These are phyloP conservation scores for Endotrypanum monterogeii DNA, from an alignment of 208 protist genomes.

Conservation along the genomic window DNA sequence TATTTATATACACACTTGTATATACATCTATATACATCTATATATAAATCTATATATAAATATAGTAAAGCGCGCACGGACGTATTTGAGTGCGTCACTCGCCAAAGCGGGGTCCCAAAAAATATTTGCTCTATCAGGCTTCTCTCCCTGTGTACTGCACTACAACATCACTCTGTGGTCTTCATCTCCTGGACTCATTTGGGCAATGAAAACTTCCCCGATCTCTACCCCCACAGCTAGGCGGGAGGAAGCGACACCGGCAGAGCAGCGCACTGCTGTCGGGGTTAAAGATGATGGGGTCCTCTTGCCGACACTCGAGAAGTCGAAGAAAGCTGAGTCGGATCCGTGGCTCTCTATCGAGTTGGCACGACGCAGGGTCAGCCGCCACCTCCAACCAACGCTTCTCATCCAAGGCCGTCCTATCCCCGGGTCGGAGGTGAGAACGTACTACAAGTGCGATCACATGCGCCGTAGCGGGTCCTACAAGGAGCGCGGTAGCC, in stretches of 20 bases:
- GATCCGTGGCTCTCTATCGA: slow-evolving; percentile 54
- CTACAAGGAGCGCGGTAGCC: slow-evolving; percentile 93
- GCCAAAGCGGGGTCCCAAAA: too few species aligned
- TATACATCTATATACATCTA: too few species aligned
- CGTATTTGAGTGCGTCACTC: too few species aligned
- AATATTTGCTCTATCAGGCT: too few species aligned
- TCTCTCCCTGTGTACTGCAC: slow-evolving; percentile 15
- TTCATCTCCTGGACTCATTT: not conserved
- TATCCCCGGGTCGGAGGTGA: slow-evolving; percentile 30
- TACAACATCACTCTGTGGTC: not conserved
- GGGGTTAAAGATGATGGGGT: slow-evolving; percentile 7
- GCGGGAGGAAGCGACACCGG: not conserved
- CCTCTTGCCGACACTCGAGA: slow-evolving; percentile 9
- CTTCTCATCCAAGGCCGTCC: slow-evolving; percentile 39
- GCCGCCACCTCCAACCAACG: slow-evolving; percentile 43
- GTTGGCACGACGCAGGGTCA: slow-evolving; percentile 45
- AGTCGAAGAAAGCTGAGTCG: slow-evolving; percentile 14
- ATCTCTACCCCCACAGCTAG: not conserved
- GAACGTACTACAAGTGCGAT: slow-evolving; percentile 74
- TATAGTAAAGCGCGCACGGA: too few species aligned
- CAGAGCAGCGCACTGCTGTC: slow-evolving; percentile 7
- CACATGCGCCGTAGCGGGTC: slow-evolving; percentile 71
- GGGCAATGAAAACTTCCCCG: not conserved
- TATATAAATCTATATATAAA: too few species aligned
- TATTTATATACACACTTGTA: too few species aligned